phyloP scores from a whole-genome alignment of 495 filamentous ascomycete genomes.

The Aspergillus haitiensis region DNA sequence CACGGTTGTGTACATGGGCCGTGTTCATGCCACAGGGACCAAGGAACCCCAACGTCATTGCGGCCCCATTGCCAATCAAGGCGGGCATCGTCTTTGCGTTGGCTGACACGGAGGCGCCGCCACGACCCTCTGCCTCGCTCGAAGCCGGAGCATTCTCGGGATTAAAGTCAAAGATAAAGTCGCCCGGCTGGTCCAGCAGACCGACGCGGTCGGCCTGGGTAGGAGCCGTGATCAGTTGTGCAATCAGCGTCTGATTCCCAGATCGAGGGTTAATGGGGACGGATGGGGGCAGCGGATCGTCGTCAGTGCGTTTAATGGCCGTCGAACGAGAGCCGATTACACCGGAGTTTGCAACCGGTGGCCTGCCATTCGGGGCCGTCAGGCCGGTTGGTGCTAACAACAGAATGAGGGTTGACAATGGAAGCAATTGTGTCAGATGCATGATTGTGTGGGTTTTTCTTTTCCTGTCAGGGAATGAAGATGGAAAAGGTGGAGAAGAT shows the following conservation, averaged over 20 bases:
- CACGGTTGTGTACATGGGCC: constrained; percentile 15
- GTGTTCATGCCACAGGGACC: constrained; percentile 19
- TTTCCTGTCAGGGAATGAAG: too few species aligned
- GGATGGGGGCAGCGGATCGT: constrained; percentile 8
- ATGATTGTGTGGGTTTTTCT: too few species aligned
- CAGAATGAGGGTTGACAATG: too few species aligned
- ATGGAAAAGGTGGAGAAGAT: too few species aligned
- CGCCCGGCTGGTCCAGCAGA: constrained; percentile 15
- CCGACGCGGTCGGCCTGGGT: constrained; percentile 13
- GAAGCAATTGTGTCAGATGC: too few species aligned
- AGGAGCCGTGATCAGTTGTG: constrained; percentile 8
- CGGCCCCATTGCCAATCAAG: constrained; percentile 11
- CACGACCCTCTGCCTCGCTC: not conserved
- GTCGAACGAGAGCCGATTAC: too few species aligned
- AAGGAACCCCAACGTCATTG: constrained; percentile 15
- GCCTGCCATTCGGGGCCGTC: too few species aligned
- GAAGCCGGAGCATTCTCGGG: not conserved
- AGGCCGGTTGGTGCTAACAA: too few species aligned
- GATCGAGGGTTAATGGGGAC: constrained; percentile 15
- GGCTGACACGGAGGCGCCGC: constrained; percentile 7
- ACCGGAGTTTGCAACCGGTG: too few species aligned
- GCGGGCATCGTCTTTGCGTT: constrained; percentile 12
- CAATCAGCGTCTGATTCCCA: constrained; percentile 12
- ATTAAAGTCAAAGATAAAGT: constrained; percentile 20
- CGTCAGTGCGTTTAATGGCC: too few species aligned